Conservation (phyloP, 2,329 filamentous ascomycete genomes). For the Fusarium virguliforme region DNA sequence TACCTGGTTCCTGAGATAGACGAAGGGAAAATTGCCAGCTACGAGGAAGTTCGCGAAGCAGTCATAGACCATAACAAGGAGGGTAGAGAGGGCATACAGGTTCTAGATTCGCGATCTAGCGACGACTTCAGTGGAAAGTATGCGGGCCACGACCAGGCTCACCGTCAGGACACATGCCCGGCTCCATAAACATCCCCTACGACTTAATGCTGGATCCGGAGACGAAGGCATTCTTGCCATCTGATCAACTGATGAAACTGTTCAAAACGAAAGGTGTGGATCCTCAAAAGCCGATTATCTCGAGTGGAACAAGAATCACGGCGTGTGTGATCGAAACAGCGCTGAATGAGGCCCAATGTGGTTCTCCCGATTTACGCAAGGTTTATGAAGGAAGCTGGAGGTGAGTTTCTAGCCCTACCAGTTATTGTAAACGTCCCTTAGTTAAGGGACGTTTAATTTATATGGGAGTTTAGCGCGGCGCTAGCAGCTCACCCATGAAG, state of each 20-base stretch:
- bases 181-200: slow-evolving; percentile 88
- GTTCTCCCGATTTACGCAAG: slow-evolving; percentile 75
- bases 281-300: slow-evolving; percentile 84
- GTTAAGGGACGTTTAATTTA: too few relatives aligned
- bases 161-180: slow-evolving; percentile 92
- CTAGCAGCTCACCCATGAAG: too few relatives aligned
- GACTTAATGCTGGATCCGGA: slow-evolving; percentile 84
- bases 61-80: slow-evolving; percentile 85
- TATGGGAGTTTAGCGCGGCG: too few relatives aligned
- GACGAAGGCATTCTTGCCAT: slow-evolving; percentile 84
- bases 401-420: slow-evolving; percentile 72
- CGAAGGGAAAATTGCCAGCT: slow-evolving; percentile 79
- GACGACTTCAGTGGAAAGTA: slow-evolving; percentile 87
- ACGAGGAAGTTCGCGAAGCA: slow-evolving; percentile 86
- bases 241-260: slow-evolving; percentile 79
- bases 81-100: slow-evolving; percentile 85
- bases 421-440: too few relatives aligned
- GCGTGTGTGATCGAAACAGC: slow-evolving; percentile 94
- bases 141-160: slow-evolving; percentile 90
- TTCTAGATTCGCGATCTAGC: slow-evolving; percentile 86
- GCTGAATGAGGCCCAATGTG: slow-evolving; percentile 83
- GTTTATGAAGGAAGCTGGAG: slow-evolving; percentile 99
- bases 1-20: slow-evolving; percentile 77
- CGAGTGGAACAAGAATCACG: slow-evolving; percentile 92
- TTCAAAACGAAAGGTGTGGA: slow-evolving; percentile 86